phyloP scores from a whole-genome alignment of 805 yeast genomes.

The Phaffomyces thermotolerans region DNA sequence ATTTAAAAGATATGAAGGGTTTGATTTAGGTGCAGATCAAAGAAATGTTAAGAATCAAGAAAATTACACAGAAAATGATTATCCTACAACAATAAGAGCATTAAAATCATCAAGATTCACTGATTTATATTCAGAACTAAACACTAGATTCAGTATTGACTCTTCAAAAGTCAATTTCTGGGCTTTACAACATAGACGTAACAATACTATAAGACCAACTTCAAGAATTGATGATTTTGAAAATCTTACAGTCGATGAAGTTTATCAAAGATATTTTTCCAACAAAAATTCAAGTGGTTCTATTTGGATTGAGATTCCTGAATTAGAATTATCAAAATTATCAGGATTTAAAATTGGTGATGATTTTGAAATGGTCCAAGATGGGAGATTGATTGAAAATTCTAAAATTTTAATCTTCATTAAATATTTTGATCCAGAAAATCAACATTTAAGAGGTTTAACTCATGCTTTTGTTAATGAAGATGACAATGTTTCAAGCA shows the following conservation, averaged over 20 bases:
- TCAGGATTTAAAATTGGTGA: constrained; percentile 5
- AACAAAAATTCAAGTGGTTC: constrained; percentile 44
- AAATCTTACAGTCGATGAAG: constrained; percentile 41
- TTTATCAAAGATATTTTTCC: constrained; percentile 39
- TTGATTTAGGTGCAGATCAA: constrained; percentile 69
- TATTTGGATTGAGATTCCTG: constrained; percentile 60
- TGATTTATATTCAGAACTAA: constrained; percentile 44
- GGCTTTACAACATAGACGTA: constrained; percentile 59
- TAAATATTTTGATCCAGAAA: constrained; percentile 56
- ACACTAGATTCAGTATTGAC: constrained; percentile 34
- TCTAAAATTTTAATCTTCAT: constrained; percentile 37
- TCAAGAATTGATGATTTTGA: constrained; percentile 27
- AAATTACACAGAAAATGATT: constrained; percentile 24
- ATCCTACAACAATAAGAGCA: constrained; percentile 43
- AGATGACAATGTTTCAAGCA: constrained; percentile 35
- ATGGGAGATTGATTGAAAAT: constrained; percentile 16
- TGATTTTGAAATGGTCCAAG: constrained; percentile 10
- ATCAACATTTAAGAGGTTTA: constrained; percentile 55
- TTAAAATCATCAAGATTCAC: constrained; percentile 48
- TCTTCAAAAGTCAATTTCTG: constrained; percentile 46
- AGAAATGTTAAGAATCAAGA: constrained; percentile 32
- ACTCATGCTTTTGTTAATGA: constrained; percentile 49
- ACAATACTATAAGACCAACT: constrained; percentile 63
- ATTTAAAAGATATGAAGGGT: constrained; percentile 58
- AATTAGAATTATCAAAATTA: constrained; percentile 19